These are phyloP conservation scores for Acarospora socialis DNA, from an alignment of 2,329 filamentous ascomycete species.

Conservation along the genomic window DNA sequence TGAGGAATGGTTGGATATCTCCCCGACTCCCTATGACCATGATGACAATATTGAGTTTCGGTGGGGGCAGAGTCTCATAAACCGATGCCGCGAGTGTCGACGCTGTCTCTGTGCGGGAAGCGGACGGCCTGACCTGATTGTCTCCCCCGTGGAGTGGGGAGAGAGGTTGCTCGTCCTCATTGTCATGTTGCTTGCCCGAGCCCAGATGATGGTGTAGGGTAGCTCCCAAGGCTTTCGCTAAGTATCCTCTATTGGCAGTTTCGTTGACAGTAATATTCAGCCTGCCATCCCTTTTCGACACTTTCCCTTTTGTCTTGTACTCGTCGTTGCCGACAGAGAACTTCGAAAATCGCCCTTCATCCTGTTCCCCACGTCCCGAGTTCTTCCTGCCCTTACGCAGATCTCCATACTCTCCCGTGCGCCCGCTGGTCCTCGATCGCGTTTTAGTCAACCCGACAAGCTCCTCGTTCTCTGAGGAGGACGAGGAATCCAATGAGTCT, in stretches of 20 bases:
- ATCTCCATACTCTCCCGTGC: not conserved
- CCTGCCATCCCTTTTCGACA: constrained; percentile 54
- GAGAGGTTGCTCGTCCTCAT: constrained; percentile 14
- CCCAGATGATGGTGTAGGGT: constrained; percentile 44
- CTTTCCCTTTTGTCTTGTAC: constrained; percentile 49
- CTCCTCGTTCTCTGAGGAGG: constrained; percentile 8
- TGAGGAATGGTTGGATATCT: constrained; percentile 68
- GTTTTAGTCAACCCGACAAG: not conserved
- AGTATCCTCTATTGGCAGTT: constrained; percentile 52
- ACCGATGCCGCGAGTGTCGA: constrained; percentile 13
- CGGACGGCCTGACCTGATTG: constrained; percentile 7
- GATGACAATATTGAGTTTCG: constrained; percentile 60
- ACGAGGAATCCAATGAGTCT: constrained; percentile 8
- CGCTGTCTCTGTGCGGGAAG: constrained; percentile 9
- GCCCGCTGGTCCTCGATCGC: not conserved
- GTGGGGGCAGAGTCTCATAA: constrained; percentile 20
- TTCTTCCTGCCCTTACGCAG: not conserved
- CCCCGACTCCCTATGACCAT: constrained; percentile 72
- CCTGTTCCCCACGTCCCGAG: not conserved
- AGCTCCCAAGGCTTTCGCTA: constrained; percentile 57
- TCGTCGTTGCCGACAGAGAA: constrained; percentile 51
- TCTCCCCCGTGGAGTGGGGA: constrained; percentile 15
- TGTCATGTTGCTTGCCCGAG: constrained; percentile 20
- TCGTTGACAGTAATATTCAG: constrained; percentile 60
- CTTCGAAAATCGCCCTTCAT: constrained; percentile 30